Base-by-base conservation (phyloP, 257 asterid genomes). In the Perilla frutescens region DNA sequence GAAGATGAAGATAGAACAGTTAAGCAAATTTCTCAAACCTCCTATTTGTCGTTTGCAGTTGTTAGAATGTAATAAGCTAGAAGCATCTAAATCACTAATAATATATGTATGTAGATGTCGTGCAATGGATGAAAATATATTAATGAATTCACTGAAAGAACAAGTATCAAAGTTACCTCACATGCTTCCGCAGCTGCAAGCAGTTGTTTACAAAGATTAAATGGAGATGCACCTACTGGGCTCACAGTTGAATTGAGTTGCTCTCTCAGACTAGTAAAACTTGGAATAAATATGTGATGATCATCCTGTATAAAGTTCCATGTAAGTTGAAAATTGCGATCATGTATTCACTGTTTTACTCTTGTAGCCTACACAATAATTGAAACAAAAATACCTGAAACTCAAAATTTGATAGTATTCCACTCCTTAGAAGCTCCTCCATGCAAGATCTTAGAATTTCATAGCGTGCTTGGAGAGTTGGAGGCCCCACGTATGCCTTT, bases 401-500 rank as follows among this genome's bases (percentile, higher is more conserved):
- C 76, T 81, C 85, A 39, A 87, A 81, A 85, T 70, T 81, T 47
- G 93, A 84, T 60, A 95, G 74, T 69, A 95, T 88, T 85, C 92
- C 91, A 70, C 96, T 77, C 72, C 97, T 85, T 70, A 92, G 41
- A 68, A 95, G 97, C 84, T 95, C 99, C 56, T 76, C 88, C 82
- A 92, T 63, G 82, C 98, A 88, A 58, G 99, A 95, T 80, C 95
- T 84, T 55, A 95, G 83, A 73, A 95, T 95, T 84, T 95, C 99
- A 75, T 90, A 90, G 57, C 99, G 92, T 66, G 99, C 98, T 81
- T 91, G 89, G 56, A 92, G 92, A 29, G 99, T 88, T 77, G 99
- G 99, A 68, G 99, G 99, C 26, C 99, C 99, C 65, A 95, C 93
- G 26, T 92, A 95, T 5, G 98, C 99, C 85, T 92, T 95, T 68